A percentile compares a stretch with the other conserved stretches of the same genome.
These are phyloP conservation scores for Bipolaris cookei DNA, from an alignment of 2,329 filamentous ascomycete species.

Conservation along the genomic window DNA sequence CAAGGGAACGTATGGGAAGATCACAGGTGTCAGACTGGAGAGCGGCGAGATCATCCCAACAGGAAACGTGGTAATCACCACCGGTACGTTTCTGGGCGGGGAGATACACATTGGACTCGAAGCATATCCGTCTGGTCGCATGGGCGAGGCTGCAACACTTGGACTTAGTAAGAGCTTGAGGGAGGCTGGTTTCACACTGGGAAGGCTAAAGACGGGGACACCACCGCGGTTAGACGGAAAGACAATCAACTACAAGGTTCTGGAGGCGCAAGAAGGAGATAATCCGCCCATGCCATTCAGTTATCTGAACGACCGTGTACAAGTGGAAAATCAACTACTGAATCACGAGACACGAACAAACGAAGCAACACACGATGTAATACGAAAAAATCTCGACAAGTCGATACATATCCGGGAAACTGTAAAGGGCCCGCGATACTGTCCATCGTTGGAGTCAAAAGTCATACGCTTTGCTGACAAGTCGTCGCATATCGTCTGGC, in stretches of 20 bases:
- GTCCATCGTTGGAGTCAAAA: conserved; percentile 93
- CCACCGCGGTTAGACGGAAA: conserved; percentile 83
- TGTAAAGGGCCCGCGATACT: conserved; percentile 92
- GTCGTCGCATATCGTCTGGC: conserved; percentile 86
- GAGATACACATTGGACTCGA: conserved; percentile 96
- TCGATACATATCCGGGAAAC: conserved; percentile 96
- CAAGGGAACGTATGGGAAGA: conserved; percentile 67
- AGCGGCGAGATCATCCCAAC: conserved; percentile 84
- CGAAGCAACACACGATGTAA: conserved; percentile 77
- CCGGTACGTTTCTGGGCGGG: conserved; percentile 91
- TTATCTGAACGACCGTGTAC: conserved; percentile 79
- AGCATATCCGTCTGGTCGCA: conserved; percentile 82
- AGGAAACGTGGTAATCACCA: conserved; percentile 87
- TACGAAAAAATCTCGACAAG: conserved; percentile 89
- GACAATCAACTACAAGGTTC: conserved; percentile 76
- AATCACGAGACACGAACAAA: conserved; percentile 92
- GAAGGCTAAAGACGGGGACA: conserved; percentile 93
- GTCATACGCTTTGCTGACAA: conserved; percentile 86
- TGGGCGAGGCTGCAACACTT: conserved; percentile 92
- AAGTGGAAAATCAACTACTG: conserved; percentile 80
- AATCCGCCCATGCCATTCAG: conserved; percentile 89
- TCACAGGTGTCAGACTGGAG: conserved; percentile 84
- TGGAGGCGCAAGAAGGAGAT: conserved; percentile 81
- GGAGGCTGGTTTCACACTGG: conserved; percentile 87
- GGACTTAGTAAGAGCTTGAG: conserved; percentile 88